Percentiles rank a stretch among this genome's conserved stretches.
Conservation (phyloP, 371 early-diverging fungal species). For the Mucor irregularis region DNA sequence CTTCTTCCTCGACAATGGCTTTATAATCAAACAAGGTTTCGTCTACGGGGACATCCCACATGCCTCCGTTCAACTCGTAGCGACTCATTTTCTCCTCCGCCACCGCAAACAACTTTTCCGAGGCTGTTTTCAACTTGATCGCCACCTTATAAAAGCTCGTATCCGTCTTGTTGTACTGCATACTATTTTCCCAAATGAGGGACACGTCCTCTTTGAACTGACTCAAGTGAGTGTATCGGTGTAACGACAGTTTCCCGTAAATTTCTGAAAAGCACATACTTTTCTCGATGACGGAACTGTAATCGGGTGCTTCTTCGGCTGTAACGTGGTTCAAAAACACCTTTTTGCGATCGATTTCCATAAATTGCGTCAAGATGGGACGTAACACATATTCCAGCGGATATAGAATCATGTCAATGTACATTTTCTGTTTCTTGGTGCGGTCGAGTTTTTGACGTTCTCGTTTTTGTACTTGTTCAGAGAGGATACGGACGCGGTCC, state of each 20-base stretch:
- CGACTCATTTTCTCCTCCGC: constrained; percentile 1
- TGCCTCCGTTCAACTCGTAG: background rate
- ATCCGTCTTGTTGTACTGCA: constrained; percentile 72
- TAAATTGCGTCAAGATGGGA: constrained; percentile 65
- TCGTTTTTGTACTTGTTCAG: constrained; percentile 84
- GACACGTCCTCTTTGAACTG: constrained; percentile 57
- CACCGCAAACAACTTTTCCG: background rate
- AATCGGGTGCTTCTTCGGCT: constrained; percentile 78
- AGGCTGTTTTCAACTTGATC: constrained; percentile 1
- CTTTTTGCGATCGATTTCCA: constrained; percentile 59
- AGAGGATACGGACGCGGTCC: constrained; percentile 79
- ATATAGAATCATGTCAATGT: constrained; percentile 67
- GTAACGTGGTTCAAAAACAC: constrained; percentile 69
- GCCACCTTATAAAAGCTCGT: constrained; percentile 75
- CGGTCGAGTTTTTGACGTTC: constrained; percentile 81
- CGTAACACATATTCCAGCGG: constrained; percentile 70
- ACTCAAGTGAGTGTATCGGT: constrained; percentile 38
- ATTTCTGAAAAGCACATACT: constrained; percentile 64
- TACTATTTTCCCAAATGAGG: constrained; percentile 75
- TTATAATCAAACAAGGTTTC: constrained; percentile 10
- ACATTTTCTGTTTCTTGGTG: constrained; percentile 59
- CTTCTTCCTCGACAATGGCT: background rate
- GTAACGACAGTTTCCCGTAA: constrained; percentile 32
- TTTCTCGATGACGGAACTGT: constrained; percentile 64
- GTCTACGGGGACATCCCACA: constrained; percentile 1